These are phyloP conservation scores for Posidonia australis DNA, from an alignment of 106 monocot species.

Conservation along the genomic window DNA sequence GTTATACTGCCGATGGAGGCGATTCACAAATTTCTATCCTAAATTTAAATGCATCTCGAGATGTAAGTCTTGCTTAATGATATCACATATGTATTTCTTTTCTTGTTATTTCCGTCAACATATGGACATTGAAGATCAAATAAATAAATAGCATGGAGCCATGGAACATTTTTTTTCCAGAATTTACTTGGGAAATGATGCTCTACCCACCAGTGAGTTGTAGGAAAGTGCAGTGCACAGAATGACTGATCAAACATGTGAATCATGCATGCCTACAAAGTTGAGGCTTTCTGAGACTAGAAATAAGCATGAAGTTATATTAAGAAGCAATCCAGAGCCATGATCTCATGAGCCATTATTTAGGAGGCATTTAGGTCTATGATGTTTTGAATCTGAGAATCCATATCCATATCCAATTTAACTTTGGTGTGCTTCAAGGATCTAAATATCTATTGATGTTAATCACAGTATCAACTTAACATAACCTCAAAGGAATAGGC, in stretches of 20 bases:
- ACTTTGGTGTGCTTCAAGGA: no score
- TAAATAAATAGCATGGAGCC: neutral
- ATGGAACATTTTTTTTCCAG: neutral
- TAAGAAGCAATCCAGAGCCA: neutral
- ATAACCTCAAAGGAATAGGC: neutral
- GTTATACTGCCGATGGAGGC: conserved; percentile 58
- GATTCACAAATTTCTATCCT: conserved; percentile 59
- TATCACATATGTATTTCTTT: neutral
- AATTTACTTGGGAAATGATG: neutral
- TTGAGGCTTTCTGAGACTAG: neutral
- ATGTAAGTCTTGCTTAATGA: conserved; percentile 27
- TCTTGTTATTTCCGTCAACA: neutral
- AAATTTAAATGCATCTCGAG: conserved; percentile 36
- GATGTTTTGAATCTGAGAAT: no score
- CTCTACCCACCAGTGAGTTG: neutral
- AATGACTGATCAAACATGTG: neutral
- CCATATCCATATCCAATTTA: no score
- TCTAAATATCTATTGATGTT: no score
- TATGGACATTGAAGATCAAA: neutral
- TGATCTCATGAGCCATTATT: no score
- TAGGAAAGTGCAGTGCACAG: no score
- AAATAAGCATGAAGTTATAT: neutral
- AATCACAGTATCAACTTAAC: no score
- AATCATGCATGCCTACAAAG: neutral
- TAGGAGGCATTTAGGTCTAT: no score